Conservation (phyloP, 106 monocot genomes). For the Ottelia alismoides region DNA sequence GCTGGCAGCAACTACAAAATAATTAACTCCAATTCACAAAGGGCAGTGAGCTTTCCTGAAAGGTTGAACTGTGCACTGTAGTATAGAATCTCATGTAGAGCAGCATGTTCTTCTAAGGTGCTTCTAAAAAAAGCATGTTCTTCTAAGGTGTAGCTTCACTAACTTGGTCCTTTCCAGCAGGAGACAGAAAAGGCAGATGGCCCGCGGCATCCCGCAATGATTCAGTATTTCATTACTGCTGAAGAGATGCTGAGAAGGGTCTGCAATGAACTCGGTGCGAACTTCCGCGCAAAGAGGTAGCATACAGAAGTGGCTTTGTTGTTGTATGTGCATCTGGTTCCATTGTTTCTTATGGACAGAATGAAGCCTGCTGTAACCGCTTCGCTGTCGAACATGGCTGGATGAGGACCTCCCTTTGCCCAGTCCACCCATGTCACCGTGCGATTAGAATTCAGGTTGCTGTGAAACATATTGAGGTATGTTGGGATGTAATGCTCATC, state of each 20-base stretch:
- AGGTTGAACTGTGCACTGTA: too few relatives aligned
- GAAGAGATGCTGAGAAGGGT: slow-evolving; percentile 15
- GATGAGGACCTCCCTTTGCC: slow-evolving; percentile 12
- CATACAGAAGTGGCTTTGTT: not conserved
- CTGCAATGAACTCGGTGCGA: slow-evolving; percentile 7
- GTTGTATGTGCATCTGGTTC: slow-evolving; percentile 4
- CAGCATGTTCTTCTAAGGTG: too few relatives aligned
- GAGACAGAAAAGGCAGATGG: too few relatives aligned
- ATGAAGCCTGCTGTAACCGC: slow-evolving; percentile 6
- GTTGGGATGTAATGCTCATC: slow-evolving; percentile 24
- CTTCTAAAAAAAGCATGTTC: too few relatives aligned
- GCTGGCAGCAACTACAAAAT: too few relatives aligned
- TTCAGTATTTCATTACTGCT: slow-evolving; percentile 8
- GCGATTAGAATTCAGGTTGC: slow-evolving; percentile 12
- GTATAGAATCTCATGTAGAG: too few relatives aligned
- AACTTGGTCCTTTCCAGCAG: too few relatives aligned
- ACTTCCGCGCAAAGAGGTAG: slow-evolving; percentile 14
- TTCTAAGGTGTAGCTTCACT: too few relatives aligned
- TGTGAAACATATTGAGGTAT: slow-evolving; percentile 11
- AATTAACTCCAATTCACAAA: too few relatives aligned
- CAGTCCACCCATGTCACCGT: slow-evolving; percentile 16
- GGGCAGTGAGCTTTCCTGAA: too few relatives aligned
- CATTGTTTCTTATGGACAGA: slow-evolving; percentile 4
- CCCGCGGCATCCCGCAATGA: too few relatives aligned
- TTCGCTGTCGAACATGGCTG: not conserved